Base-by-base conservation (phyloP, 202 grass and related monocot species). In the Dendrocalamus latiflorus region DNA sequence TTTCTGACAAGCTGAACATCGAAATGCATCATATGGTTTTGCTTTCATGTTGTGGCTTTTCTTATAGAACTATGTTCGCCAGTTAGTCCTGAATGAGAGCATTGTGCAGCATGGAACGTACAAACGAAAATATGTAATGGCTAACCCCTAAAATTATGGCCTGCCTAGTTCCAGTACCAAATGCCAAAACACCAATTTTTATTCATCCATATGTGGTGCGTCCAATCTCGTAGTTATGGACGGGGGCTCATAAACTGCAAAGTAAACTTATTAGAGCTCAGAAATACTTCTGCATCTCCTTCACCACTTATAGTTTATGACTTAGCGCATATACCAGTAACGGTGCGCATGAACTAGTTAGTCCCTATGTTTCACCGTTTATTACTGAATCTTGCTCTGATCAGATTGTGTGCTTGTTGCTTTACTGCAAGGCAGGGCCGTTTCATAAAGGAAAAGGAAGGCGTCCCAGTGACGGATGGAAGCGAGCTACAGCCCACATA, bases 371-470 rank as follows among this genome's bases (percentile, higher is more conserved):
- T 36, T 3, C 43, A 30, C 9, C 9, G 5, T 78, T 37, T 57
- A 9, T 50, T 59, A 26, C 71, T 39, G 25, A 44, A 50, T 51
- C 51, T 1, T 62, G 41, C 43, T 54, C 65, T 88, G 24, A 85
- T 58, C 10, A 64, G 34, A 47, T 9, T 16, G 36, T 41, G 12
- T 55, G 5, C 50, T 60, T 72, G 62, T 90, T 60, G 41, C 4
- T 50, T 83, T 44, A 14, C 25, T 34, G 6, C 22, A 50, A 50
- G 70, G 81, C 86, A 97, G 94, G 94, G 94, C 17, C 92, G 94
- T 70, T 97, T 97, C 86, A 84, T 97, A 71, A 97, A 75, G 82
- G 86, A 78, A 4, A 63, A 84, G 0, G 91, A 84, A 83, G 79
- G 62, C 62, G 63, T 21, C 10, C 9, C 8, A 2, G 34, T 77